Evolutionary conservation across 345 rosid species (phyloP), one percentile per base, ranked within the genome.

Genomic region (Eucalyptus coolabah): DNA sequence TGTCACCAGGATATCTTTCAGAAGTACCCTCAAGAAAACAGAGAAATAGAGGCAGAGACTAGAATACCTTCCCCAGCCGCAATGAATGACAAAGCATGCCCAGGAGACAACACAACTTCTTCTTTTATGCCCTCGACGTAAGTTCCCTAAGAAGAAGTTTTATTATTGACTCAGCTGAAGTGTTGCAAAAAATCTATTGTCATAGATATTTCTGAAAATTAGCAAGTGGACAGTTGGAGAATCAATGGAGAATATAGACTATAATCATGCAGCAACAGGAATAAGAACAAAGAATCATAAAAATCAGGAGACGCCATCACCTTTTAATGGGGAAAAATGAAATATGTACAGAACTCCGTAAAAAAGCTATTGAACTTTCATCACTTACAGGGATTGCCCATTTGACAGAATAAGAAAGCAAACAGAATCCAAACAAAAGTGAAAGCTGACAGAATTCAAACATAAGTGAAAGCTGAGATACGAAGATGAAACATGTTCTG

Each of bases 51-150:
- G 63, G 4, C 34, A 9, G 65, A 65, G 42, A 32, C 54, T 63
- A 88, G 54, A 44, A 88, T 93, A 98, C 99, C 99, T 95, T 98
- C 99, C 77, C 99, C 99, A 49, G 99, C 99, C 80, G 99, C 98
- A 93, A 98, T 97, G 92, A 98, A 98, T 87, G 99, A 98, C 90
- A 98, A 94, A 72, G 96, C 99, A 80, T 97, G 99, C 82, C 99
- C 99, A 59, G 99, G 99, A 93, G 99, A 98, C 93, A 98, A 93
- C 77, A 98, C 99, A 86, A 98, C 99, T 93, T 98, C 99, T 94
- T 98, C 99, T 92, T 97, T 98, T 92, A 98, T 96, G 86, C 99
- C 99, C 93, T 98, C 99, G 50, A 98, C 99, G 86, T 98, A 98
- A 81, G 99, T 98, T 50, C 99, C 99, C 99, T 98, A 49, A 15